Percentiles rank a stretch among this genome's conserved stretches.
phyloP scores from a whole-genome alignment of 73 alveolate genomes.

The Stentor roeselii region DNA sequence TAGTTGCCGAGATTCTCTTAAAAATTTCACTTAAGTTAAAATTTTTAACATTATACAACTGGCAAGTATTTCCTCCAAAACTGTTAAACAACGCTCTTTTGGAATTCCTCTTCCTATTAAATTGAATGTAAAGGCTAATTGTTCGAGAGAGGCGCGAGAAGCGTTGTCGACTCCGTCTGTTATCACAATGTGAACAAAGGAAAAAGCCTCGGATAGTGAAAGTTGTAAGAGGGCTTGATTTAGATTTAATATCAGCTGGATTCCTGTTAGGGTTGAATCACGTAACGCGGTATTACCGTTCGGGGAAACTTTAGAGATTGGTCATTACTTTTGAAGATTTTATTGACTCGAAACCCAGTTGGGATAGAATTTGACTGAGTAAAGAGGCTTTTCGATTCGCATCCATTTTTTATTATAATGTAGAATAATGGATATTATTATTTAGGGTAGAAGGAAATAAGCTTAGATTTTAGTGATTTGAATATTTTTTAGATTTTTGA shows the following conservation, averaged over 20 bases:
- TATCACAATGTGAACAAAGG: background rate
- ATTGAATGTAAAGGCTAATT: background rate
- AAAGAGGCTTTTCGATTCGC: too few relatives aligned
- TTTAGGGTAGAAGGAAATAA: too few relatives aligned
- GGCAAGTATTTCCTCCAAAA: background rate
- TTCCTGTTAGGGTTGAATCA: background rate
- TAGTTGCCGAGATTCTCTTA: background rate
- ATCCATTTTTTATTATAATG: too few relatives aligned
- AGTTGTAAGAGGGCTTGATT: background rate
- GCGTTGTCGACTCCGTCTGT: background rate
- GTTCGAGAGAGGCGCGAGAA: background rate
- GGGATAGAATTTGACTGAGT: background rate
- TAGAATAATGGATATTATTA: too few relatives aligned
- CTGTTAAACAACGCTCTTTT: background rate
- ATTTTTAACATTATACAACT: background rate
- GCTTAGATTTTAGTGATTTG: too few relatives aligned
- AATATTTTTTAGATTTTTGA: too few relatives aligned
- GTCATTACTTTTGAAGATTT: background rate
- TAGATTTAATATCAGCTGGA: background rate
- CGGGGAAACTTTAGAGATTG: background rate
- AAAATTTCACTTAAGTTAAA: background rate
- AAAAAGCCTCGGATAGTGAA: background rate
- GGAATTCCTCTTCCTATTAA: background rate
- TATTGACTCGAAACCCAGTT: background rate
- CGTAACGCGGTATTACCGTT: background rate